phyloP scores from a whole-genome alignment of 208 protist species.

The Leishmania mexicana region DNA sequence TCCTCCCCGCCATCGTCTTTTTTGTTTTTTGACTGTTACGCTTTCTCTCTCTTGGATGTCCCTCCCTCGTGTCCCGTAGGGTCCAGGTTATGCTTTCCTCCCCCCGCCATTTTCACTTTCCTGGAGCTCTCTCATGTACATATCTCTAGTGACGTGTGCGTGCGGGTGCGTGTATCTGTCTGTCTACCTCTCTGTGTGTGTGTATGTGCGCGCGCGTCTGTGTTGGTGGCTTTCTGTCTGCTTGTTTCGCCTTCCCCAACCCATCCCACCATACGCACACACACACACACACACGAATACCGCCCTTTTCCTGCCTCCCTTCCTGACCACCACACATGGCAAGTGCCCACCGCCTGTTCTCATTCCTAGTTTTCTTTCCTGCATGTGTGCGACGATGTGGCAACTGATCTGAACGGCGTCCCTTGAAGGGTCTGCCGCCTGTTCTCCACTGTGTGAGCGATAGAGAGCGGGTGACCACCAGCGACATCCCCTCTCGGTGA shows the following conservation, averaged over 20 bases:
- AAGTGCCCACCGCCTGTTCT: not conserved
- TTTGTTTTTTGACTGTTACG: not conserved
- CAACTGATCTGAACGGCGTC: not conserved
- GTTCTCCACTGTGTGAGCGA: not conserved
- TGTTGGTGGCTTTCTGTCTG: not conserved
- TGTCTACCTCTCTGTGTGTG: not conserved
- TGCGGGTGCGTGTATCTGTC: not conserved
- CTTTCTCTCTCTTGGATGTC: too few species aligned
- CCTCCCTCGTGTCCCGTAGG: too few species aligned
- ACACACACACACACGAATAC: too few species aligned
- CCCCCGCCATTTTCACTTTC: not conserved
- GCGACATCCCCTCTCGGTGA: not conserved
- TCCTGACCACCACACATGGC: not conserved
- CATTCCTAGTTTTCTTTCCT: not conserved
- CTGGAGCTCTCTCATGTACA: not conserved
- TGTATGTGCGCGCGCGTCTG: not conserved
- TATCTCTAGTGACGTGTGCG: not conserved
- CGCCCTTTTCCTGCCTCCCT: not conserved
- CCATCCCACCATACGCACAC: not conserved
- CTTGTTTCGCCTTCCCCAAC: not conserved
- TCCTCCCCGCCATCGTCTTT: not conserved
- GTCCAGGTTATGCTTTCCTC: not conserved
- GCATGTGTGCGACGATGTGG: conserved; percentile 1
- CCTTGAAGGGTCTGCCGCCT: not conserved
- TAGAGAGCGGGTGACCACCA: not conserved